phyloP scores from a whole-genome alignment of 1,284 basidiomycete species.

The Rhodotorula sp. region DNA sequence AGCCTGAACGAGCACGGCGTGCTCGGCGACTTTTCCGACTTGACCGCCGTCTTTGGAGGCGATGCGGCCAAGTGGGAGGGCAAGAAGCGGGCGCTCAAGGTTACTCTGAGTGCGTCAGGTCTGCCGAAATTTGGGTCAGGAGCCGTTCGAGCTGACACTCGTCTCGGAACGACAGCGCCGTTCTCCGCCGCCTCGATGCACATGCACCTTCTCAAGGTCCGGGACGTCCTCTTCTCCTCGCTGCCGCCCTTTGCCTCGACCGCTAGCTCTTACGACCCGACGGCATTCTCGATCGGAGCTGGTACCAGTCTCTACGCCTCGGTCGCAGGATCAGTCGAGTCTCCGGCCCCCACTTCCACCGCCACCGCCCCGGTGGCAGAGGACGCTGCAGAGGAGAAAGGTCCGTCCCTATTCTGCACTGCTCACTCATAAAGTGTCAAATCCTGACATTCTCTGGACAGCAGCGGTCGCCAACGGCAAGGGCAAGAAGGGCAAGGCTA shows the following conservation, averaged over 20 bases:
- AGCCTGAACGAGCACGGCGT: constrained; percentile 36
- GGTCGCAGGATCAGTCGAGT: constrained; percentile 7
- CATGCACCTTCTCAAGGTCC: constrained; percentile 40
- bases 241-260: constrained; percentile 34
- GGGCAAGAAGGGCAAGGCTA: constrained; percentile 35
- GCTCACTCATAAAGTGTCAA: not conserved
- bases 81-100: constrained; percentile 35
- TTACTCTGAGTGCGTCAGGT: constrained; percentile 26
- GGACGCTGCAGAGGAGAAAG: constrained; percentile 16
- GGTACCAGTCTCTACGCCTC: constrained; percentile 37
- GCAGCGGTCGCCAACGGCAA: constrained; percentile 16
- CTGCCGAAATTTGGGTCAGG: not conserved
- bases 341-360: not conserved
- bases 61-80: constrained; percentile 20
- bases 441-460: not conserved
- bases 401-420: not conserved
- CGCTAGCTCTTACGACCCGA: constrained; percentile 39
- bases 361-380: not conserved
- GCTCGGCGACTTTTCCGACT: constrained; percentile 35
- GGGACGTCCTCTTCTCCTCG: constrained; percentile 41
- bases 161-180: constrained; percentile 23
- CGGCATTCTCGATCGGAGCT: constrained; percentile 35
- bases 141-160: not conserved
- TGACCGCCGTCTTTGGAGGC: constrained; percentile 38
- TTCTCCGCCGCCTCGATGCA: constrained; percentile 39